Conservation (phyloP, 208 protist species). For the Wallacemonas sp. region DNA sequence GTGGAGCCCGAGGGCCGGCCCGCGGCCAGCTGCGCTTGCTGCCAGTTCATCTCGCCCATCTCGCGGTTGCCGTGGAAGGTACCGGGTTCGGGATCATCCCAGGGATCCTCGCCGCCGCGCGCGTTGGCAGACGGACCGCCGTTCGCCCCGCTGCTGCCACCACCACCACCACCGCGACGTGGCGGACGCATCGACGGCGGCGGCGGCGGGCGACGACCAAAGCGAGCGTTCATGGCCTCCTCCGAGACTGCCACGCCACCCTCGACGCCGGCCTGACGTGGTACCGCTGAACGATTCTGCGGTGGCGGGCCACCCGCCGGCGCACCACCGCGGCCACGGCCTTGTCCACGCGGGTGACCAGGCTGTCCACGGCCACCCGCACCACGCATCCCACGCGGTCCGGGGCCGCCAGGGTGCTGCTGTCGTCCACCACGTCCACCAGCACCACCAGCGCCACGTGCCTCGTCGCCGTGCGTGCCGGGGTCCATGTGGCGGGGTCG, state of each 20-base stretch:
- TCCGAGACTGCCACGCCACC: conserved; percentile 26
- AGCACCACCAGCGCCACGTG: conserved; percentile 19
- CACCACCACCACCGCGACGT: conserved; percentile 12
- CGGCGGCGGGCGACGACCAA: conserved; percentile 32
- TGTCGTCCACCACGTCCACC: background rate
- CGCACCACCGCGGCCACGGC: background rate
- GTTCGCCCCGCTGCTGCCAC: background rate
- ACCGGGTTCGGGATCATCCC: conserved; percentile 80
- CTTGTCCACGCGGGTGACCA: background rate
- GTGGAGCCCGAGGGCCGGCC: background rate
- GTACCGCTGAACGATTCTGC: background rate
- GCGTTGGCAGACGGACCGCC: background rate
- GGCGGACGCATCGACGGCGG: background rate
- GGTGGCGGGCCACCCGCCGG: background rate
- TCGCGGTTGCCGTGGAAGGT: conserved; percentile 72
- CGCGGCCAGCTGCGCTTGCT: conserved; percentile 56
- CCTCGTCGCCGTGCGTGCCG: background rate
- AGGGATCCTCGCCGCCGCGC: conserved; percentile 44
- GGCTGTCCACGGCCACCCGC: conserved; percentile 4
- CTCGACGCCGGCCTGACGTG: background rate
- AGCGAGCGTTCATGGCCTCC: conserved; percentile 32
- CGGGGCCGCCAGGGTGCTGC: background rate
- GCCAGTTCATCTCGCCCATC: conserved; percentile 72
- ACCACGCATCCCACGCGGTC: conserved; percentile 25
- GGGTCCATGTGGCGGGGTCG: conserved; percentile 6